Base-by-base conservation (phyloP, 2,329 filamentous ascomycete species). In the Aureobasidium sp. region DNA sequence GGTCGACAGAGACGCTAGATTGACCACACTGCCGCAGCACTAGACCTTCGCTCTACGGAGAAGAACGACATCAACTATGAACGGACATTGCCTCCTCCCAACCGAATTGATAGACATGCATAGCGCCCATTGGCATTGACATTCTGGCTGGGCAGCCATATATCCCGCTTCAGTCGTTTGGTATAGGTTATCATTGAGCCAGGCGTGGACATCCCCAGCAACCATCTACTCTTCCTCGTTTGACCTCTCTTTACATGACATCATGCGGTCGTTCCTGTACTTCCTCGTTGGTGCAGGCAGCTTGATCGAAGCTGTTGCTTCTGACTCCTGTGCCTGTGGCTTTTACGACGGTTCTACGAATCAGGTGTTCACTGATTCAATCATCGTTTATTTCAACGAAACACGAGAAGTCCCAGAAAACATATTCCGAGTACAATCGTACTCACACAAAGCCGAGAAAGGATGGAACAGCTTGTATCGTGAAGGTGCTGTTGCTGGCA, bases 381-480 rank as follows among this genome's bases (percentile, higher is more conserved):
- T 78, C 30, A 77, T 81, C 54, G 70, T 77, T 5, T 81, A 80
- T 68, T 81, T 81, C 72, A 81, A 81, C 65, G 79, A 81, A 63
- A 77, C 78, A 4, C 65, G 66, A 10, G 68, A 57, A 11, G 60
- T 76, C 14, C 71, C 73, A n/a, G 61, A 67, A 3, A 59, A 70
- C 9, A n/a, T 37, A 10, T 77, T 80, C 59, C 57, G 74, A 10
- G 67, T 73, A 5, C 71, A 78, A 62, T 66, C 72, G 25, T 81
- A 75, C 65, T 67, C 69, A 54, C 72, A 80, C 66, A 73, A 72
- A 34, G 77, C 76, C 61, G 78, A 80, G 59, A 77, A 76, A 63
- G 75, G 77, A 54, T 80, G 77, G 77, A 78, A 77, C 63, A 71
- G 73, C 13, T 68, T 74, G 51, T 79, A 76, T 62, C 74, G 76